Evolutionary conservation across 2,329 filamentous ascomycete genomes (phyloP), one percentile per base, ranked within the genome.

Genomic region (Fusarium protoensiforme): DNA sequence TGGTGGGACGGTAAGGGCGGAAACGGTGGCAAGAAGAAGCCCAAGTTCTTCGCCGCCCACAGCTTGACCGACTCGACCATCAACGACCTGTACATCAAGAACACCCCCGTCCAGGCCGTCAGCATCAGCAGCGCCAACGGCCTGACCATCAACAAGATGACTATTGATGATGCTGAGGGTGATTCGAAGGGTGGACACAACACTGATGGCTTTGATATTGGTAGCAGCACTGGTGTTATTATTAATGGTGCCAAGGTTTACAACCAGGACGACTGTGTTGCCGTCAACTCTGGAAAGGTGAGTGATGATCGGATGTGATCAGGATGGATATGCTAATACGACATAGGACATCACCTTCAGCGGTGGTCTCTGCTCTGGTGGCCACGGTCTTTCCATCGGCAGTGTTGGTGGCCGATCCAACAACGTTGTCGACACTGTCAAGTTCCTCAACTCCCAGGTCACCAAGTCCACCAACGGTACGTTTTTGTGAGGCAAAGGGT

Each of bases 221-320:
- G 87, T 65, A 81, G 79, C 38, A 88, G 85, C 18, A 82, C 79
- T 29, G 83, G 83, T 59, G 83, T 91, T 22, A 85, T 81, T 39
- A 90, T 91, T 56, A 83, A 81, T 16, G 85, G 84, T 22, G 87
- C 87, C 57, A 86, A 83, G 65, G 84, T 91, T 39, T 85, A 87
- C 75, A 91, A 91, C 81, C 89, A 91, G 79, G 89, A 91, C 64
- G 89, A 91, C 74, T 91, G 89, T 73, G 83, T 91, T 38, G 88
- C 89, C 5, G 72, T 88, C 63, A 91, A 89, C 80, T 88, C 86
- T 18, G 86, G 86, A 24, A 83, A 79, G 14, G 77, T 77, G 13
- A 43, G 61, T 0, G 0, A 6, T 2, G 9, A 22, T 0, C 0
- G 1, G 3, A 0, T 4, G 16, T 2, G 4, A 0, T 5, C 6